Base-by-base conservation (phyloP, 2,329 filamentous ascomycete species). In the Sclerotinia subarctica region DNA sequence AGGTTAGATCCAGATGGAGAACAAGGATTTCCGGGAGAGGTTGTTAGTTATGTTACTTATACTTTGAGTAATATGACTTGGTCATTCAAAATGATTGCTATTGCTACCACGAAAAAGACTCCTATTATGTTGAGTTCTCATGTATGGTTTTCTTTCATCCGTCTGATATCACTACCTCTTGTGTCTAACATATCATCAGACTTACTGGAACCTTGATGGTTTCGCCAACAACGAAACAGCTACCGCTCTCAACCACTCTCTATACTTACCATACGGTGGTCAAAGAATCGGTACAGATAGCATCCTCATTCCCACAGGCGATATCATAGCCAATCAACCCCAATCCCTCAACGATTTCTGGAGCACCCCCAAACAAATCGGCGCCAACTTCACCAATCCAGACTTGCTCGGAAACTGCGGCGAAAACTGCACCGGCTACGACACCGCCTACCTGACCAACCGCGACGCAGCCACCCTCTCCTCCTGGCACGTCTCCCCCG, bases 181-280 rank as follows among this genome's bases (percentile, higher is more conserved):
- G 59, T 24, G 10, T 26, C 35, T 66, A 44, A 56, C 17, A 7
- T 11, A 15, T 8, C 24, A 84, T 81, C 72, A 91, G 81, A 86
- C 86, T 10, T 94, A 94, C 83, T 94, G 91, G 91, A 94, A 94
- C 77, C 82, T 94, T 56, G 91, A 94, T 75, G 91, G 88, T 46
- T 94, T 91, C 74, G 84, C 89, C 74, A 92, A 93, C 80, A 86
- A 89, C 68, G 83, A 90, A 76, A 91, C 89, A 2, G 81, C 82
- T 68, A 82, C 81, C 1, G 84, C 85, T 19, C 82, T 91, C 66
- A 91, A 93, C 80, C 89, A 93, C 81, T 90, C 88, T 19, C 82
- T 94, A 57, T 83, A 88, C 77, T 77, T 94, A 76, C 91, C 91
- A 4, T 92, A 91, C 80, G 88, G 87, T 63, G 89, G 89, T 49